phyloP scores from a whole-genome alignment of 2,329 filamentous ascomycete species.

The Trematosphaeria pertusa region DNA sequence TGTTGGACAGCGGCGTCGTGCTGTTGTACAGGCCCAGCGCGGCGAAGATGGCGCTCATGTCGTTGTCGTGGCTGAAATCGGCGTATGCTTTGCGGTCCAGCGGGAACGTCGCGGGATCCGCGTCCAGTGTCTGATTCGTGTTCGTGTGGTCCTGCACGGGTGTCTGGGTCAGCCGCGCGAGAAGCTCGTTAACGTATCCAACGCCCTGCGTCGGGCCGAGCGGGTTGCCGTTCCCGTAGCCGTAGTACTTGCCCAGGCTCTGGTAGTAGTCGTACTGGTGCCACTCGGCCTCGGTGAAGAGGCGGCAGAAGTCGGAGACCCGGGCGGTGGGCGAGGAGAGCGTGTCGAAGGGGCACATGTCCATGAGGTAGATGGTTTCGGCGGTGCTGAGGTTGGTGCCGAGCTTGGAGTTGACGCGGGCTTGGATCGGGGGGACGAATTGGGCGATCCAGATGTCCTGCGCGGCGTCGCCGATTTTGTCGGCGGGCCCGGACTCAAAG shows the following conservation, averaged over 20 bases:
- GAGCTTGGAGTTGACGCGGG: constrained; percentile 72
- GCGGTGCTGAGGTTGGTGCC: constrained; percentile 69
- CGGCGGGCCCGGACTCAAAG: constrained; percentile 69
- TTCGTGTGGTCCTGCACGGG: constrained; percentile 76
- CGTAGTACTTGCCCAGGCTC: constrained; percentile 84
- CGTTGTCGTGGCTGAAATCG: constrained; percentile 92
- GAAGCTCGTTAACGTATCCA: constrained; percentile 85
- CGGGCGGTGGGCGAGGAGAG: constrained; percentile 63
- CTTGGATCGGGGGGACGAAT: constrained; percentile 72
- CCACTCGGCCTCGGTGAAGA: constrained; percentile 81
- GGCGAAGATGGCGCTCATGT: constrained; percentile 77
- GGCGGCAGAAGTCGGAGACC: constrained; percentile 74
- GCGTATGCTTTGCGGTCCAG: constrained; percentile 73
- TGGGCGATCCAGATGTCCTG: constrained; percentile 64
- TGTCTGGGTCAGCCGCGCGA: constrained; percentile 75
- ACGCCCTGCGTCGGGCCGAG: constrained; percentile 86
- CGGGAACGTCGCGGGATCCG: constrained; percentile 73
- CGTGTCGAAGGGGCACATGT: constrained; percentile 85
- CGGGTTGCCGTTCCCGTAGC: constrained; percentile 76
- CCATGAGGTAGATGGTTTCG: constrained; percentile 79
- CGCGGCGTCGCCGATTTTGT: constrained; percentile 58
- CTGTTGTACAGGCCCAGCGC: constrained; percentile 80
- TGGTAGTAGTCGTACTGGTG: constrained; percentile 80
- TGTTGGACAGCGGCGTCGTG: constrained; percentile 58
- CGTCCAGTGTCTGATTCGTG: constrained; percentile 80